Conservation (phyloP, 768 basidiomycete genomes). For the Sporobolomyces phaffii region DNA sequence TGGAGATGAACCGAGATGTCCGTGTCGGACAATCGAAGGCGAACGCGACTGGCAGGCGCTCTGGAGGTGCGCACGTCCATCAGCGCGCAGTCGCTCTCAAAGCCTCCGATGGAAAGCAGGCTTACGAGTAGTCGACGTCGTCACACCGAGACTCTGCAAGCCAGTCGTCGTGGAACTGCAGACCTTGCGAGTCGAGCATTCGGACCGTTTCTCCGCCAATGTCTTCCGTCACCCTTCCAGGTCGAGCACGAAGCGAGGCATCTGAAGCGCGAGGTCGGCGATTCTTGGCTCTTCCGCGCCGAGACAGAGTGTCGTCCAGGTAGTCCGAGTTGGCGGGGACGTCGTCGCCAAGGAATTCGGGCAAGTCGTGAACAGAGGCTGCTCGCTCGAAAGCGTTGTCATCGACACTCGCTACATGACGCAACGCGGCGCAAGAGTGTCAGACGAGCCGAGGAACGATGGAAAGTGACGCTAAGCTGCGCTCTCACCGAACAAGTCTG, state of each 20-base stretch:
- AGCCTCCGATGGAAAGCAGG: too few species aligned
- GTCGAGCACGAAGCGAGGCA: constrained; percentile 30
- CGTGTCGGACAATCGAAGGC: constrained; percentile 12
- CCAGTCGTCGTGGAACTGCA: constrained; percentile 68
- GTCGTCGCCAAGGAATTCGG: constrained; percentile 87
- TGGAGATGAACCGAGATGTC: constrained; percentile 69
- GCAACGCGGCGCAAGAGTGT: not conserved
- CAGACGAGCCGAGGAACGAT: not conserved
- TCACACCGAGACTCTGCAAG: constrained; percentile 48
- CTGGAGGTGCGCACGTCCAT: constrained; percentile 1
- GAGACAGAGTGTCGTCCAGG: constrained; percentile 68
- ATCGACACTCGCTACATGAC: constrained; percentile 55
- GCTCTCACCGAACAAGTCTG: constrained; percentile 36
- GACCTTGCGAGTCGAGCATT: constrained; percentile 59
- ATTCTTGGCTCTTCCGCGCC: constrained; percentile 57
- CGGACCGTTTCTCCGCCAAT: constrained; percentile 80
- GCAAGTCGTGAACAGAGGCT: constrained; percentile 69
- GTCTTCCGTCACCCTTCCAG: constrained; percentile 29
- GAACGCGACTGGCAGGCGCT: constrained; percentile 43
- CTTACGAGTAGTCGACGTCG: constrained; percentile 5
- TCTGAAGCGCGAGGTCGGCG: constrained; percentile 47
- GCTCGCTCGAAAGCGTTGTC: constrained; percentile 69
- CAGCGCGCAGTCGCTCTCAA: too few species aligned
- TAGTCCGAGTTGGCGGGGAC: constrained; percentile 83
- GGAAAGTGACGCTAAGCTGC: too few species aligned